A percentile compares a stretch with the other conserved stretches of the same genome.
Conservation (phyloP, 1,139 yeast genomes). For the Saccharomyces uvarum region DNA sequence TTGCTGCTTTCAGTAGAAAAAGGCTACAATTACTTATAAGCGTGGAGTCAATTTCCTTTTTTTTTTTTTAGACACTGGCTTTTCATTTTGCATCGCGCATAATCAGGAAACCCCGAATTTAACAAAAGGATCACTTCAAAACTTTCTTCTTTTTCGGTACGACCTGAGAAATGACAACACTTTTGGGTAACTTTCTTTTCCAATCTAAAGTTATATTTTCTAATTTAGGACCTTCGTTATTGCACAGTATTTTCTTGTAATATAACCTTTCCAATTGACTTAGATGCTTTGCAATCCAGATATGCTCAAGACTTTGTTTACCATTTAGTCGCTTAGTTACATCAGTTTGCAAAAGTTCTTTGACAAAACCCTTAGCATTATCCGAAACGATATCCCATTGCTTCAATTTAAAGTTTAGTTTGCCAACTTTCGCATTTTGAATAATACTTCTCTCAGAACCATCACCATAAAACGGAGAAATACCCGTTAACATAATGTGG, state of each 20-base stretch:
- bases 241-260: constrained; percentile 24
- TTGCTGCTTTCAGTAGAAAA: background rate
- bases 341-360: constrained; percentile 36
- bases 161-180: constrained; percentile 16
- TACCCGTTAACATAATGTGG: constrained; percentile 50
- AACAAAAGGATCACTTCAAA: background rate
- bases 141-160: constrained; percentile 13
- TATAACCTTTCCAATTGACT: constrained; percentile 28
- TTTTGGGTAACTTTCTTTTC: constrained; percentile 24
- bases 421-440: constrained; percentile 36
- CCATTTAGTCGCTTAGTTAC: constrained; percentile 36
- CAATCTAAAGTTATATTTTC: constrained; percentile 8
- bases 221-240: background rate
- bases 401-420: constrained; percentile 34
- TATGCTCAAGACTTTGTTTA: constrained; percentile 36
- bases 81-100: background rate
- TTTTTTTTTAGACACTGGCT: background rate
- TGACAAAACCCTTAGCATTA: constrained; percentile 41
- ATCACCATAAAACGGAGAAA: constrained; percentile 46
- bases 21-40: background rate
- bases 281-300: constrained; percentile 41
- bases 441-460: constrained; percentile 36
- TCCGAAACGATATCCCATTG: constrained; percentile 39
- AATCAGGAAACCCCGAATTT: background rate
- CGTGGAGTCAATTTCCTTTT: background rate